These are phyloP conservation scores for Schizonepeta tenuifolia DNA, from an alignment of 257 asterid species.

Conservation along the genomic window DNA sequence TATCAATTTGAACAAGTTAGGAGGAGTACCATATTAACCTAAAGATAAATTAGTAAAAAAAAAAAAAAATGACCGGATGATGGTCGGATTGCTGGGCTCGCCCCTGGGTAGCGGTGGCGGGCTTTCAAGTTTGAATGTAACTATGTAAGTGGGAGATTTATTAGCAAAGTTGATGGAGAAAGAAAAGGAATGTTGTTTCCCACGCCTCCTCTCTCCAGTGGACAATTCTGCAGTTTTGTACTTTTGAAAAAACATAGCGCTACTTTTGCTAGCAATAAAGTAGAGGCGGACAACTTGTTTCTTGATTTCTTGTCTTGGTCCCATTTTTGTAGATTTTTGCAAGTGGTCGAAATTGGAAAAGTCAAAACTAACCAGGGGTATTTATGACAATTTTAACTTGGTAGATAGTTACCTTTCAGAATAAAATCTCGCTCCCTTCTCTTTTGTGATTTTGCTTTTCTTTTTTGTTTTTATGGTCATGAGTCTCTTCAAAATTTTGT, in stretches of 20 bases:
- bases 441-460: neutral
- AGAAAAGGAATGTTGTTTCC: conserved; percentile 45
- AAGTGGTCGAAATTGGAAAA: neutral
- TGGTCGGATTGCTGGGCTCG: no score
- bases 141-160: conserved; percentile 32
- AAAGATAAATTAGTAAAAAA: no score
- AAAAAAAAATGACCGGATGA: no score
- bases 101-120: conserved; percentile 37
- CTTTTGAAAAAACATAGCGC: conserved; percentile 34
- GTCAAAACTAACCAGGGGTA: neutral
- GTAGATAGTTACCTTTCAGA: neutral
- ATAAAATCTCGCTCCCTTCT: neutral
- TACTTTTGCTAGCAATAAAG: conserved; percentile 29
- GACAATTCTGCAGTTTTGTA: conserved; percentile 43
- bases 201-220: conserved; percentile 39
- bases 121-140: conserved; percentile 48
- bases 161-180: conserved; percentile 36
- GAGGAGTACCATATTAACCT: no score
- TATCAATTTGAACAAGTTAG: no score
- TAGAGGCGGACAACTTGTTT: conserved; percentile 24
- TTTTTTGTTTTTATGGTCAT: neutral
- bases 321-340: conserved; percentile 6
- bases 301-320: conserved; percentile 26
- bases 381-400: neutral
- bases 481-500: neutral